Conservation (phyloP, 1,284 basidiomycete genomes). For the Heterobasidion occidentale region DNA sequence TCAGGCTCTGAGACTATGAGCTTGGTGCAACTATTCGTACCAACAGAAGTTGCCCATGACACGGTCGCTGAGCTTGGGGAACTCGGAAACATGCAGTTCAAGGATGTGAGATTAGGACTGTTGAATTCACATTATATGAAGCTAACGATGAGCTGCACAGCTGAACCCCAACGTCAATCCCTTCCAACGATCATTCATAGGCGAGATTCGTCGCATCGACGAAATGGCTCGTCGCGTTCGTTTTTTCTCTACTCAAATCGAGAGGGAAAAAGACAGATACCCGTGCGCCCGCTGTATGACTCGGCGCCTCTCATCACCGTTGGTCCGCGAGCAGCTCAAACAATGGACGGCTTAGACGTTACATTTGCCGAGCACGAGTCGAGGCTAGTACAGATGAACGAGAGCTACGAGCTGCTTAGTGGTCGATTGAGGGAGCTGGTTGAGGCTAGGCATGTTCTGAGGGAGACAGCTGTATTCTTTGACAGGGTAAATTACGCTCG, state of each 20-base stretch:
- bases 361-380: too few relatives aligned
- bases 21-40: conserved; percentile 96
- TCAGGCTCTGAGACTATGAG: conserved; percentile 53
- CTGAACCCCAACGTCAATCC: conserved; percentile 93
- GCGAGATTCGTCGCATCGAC: conserved; percentile 90
- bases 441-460: conserved; percentile 89
- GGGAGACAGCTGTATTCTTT: conserved; percentile 97
- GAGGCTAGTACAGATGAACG: conserved; percentile 45
- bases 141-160: conserved; percentile 19
- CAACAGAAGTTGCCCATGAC: conserved; percentile 95
- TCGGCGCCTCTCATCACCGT: too few relatives aligned
- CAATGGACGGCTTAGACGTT: too few relatives aligned
- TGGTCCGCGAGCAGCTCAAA: too few relatives aligned
- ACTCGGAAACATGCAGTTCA: conserved; percentile 95
- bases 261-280: conserved; percentile 77
- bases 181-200: conserved; percentile 97
- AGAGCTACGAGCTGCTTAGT: conserved; percentile 87
- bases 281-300: conserved; percentile 59
- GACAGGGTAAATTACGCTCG: conserved; percentile 52
- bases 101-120: conserved; percentile 66
- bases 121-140: neutral
- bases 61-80: conserved; percentile 94
- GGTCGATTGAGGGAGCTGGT: conserved; percentile 84
- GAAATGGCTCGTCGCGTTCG: conserved; percentile 94
- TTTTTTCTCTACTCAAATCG: conserved; percentile 79